These are phyloP conservation scores for Aspergillus ustus DNA, from an alignment of 2,329 filamentous ascomycete genomes.

Conservation along the genomic window DNA sequence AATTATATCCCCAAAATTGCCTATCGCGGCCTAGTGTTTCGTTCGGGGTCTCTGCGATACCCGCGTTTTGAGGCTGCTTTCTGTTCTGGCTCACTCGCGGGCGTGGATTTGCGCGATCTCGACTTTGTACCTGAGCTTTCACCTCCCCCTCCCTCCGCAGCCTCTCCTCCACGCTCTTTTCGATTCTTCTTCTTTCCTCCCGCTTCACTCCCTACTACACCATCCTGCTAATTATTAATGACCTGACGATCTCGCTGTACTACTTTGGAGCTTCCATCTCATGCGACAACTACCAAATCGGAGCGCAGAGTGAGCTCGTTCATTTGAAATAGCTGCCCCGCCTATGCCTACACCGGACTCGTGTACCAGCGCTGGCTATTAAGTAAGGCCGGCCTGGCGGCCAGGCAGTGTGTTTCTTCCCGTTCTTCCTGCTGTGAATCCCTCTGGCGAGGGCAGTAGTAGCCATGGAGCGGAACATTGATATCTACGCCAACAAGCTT, in stretches of 20 bases:
- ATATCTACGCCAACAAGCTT: constrained; percentile 55
- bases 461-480: constrained; percentile 52
- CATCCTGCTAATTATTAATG: constrained; percentile 32
- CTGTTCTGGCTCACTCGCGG: constrained; percentile 34
- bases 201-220: constrained; percentile 21
- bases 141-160: constrained; percentile 20
- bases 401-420: constrained; percentile 40
- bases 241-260: constrained; percentile 35
- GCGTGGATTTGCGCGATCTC: constrained; percentile 37
- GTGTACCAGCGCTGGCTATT: constrained; percentile 34
- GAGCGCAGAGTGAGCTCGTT: constrained; percentile 30
- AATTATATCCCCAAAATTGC: constrained; percentile 34
- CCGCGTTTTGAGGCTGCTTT: constrained; percentile 38
- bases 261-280: constrained; percentile 21
- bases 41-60: constrained; percentile 47
- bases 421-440: constrained; percentile 26
- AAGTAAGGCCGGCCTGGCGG: constrained; percentile 42
- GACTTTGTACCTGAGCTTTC: constrained; percentile 23
- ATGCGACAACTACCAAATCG: constrained; percentile 32
- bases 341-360: constrained; percentile 35
- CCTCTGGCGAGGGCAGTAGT: constrained; percentile 26
- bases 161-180: constrained; percentile 21
- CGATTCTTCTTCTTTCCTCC: constrained; percentile 21
- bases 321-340: constrained; percentile 27
- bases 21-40: constrained; percentile 38